A percentile compares a stretch with the other conserved stretches of the same genome.
These are phyloP conservation scores for Lachancea sp. DNA, from an alignment of 805 yeast genomes.

Conservation along the genomic window DNA sequence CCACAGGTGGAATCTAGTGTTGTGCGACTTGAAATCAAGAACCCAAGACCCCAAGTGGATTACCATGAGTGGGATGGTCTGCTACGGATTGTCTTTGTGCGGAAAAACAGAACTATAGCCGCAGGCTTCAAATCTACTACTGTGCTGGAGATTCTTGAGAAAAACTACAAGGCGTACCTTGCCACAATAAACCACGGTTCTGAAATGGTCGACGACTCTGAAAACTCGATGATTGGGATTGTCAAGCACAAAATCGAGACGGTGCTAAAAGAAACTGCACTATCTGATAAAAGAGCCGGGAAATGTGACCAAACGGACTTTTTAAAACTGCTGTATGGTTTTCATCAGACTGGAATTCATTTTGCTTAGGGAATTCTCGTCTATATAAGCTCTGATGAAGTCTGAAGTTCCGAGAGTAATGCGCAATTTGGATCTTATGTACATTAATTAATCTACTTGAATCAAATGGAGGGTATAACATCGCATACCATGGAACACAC, in stretches of 20 bases:
- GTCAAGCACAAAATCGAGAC: slow-evolving; percentile 66
- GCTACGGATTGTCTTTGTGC: slow-evolving; percentile 80
- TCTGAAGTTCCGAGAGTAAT: too few species aligned
- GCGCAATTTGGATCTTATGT: too few species aligned
- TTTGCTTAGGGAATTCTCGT: slow-evolving; percentile 59
- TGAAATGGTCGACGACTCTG: slow-evolving; percentile 38
- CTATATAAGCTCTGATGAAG: too few species aligned
- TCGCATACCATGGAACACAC: too few species aligned
- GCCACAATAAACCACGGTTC: slow-evolving; percentile 41
- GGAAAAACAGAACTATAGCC: slow-evolving; percentile 87
- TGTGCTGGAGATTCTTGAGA: slow-evolving; percentile 73
- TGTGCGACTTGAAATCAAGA: slow-evolving; percentile 85
- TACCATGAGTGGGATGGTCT: slow-evolving; percentile 97
- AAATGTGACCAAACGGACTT: slow-evolving; percentile 95
- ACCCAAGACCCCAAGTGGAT: slow-evolving; percentile 90
- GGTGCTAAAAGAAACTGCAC: slow-evolving; percentile 74
- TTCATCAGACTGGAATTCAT: slow-evolving; percentile 95
- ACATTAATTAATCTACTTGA: too few species aligned
- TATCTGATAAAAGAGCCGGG: slow-evolving; percentile 81
- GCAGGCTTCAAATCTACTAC: slow-evolving; percentile 87
- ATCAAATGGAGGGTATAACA: too few species aligned
- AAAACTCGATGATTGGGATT: slow-evolving; percentile 35
- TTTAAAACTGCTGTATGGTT: slow-evolving; percentile 75
- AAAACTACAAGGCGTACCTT: slow-evolving; percentile 77
- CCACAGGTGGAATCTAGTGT: slow-evolving; percentile 98